phyloP scores from a whole-genome alignment of 331 rosid genomes.

The Pyrus hybrid region DNA sequence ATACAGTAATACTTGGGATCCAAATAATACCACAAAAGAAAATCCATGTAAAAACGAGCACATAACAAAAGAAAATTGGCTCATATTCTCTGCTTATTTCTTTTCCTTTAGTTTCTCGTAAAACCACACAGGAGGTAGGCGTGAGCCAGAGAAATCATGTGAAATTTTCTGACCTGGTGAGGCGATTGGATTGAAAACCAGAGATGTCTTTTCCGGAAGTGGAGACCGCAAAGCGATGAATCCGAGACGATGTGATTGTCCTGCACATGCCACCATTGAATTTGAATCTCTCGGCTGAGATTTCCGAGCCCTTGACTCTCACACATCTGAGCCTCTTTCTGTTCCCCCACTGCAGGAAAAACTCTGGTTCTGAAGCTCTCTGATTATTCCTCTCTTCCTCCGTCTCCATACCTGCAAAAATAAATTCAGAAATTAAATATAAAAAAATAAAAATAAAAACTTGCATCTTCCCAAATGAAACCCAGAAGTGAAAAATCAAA shows the following conservation, averaged over 20 bases:
- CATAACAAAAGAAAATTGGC: not conserved
- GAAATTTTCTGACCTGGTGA: constrained; percentile 38
- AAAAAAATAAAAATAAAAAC: not conserved
- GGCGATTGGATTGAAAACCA: constrained; percentile 42
- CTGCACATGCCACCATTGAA: constrained; percentile 43
- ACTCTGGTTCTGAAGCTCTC: constrained; percentile 48
- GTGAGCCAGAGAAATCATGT: not conserved
- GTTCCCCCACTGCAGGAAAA: constrained; percentile 81
- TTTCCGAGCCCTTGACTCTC: constrained; percentile 60
- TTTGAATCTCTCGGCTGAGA: constrained; percentile 30
- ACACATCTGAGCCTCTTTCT: constrained; percentile 61
- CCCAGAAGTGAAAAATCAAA: not conserved
- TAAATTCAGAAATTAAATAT: not conserved
- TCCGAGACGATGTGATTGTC: constrained; percentile 32
- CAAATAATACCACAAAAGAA: not conserved
- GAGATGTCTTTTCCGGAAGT: constrained; percentile 41
- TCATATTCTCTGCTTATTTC: not conserved
- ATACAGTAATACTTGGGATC: not conserved
- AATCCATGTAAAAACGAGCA: not conserved
- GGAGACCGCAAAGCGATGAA: constrained; percentile 37
- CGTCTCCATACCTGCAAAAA: constrained; percentile 44
- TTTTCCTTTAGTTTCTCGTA: not conserved
- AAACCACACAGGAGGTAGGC: not conserved
- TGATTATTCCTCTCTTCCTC: constrained; percentile 58
- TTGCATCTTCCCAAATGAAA: not conserved